These are phyloP conservation scores for Suillus subalutaceus DNA, from an alignment of 768 basidiomycete species.

Conservation along the genomic window DNA sequence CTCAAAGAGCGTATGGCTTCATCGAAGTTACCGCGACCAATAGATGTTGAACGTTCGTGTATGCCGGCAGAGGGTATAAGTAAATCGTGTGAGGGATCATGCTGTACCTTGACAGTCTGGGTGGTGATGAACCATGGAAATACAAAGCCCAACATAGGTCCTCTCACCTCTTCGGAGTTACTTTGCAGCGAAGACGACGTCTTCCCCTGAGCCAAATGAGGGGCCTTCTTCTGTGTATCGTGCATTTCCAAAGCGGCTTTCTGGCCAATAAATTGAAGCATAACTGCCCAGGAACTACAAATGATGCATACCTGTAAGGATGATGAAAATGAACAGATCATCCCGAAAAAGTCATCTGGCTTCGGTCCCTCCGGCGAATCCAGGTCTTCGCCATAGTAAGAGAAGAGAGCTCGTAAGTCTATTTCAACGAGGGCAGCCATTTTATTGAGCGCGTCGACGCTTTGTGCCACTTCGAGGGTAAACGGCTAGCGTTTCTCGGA, in stretches of 20 bases:
- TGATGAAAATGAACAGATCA: slow-evolving; percentile 74
- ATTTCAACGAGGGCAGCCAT: slow-evolving; percentile 58
- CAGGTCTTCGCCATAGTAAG: slow-evolving; percentile 79
- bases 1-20: slow-evolving; percentile 82
- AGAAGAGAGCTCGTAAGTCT: slow-evolving; percentile 62
- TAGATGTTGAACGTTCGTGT: slow-evolving; percentile 50
- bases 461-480: slow-evolving; percentile 47
- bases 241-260: slow-evolving; percentile 74
- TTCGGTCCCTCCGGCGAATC: slow-evolving; percentile 65
- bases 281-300: not conserved
- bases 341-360: slow-evolving; percentile 82
- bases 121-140: slow-evolving; percentile 2
- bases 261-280: slow-evolving; percentile 35
- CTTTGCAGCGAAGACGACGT: not conserved
- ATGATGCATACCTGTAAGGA: slow-evolving; percentile 58
- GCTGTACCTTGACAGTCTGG: slow-evolving; percentile 47
- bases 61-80: slow-evolving; percentile 42
- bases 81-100: slow-evolving; percentile 28
- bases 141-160: not conserved
- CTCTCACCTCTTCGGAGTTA: slow-evolving; percentile 13
- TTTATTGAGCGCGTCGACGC: slow-evolving; percentile 66
- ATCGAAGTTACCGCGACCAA: slow-evolving; percentile 81
- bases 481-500: slow-evolving; percentile 44
- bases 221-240: slow-evolving; percentile 32
- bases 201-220: not conserved